Conservation (phyloP, 2,329 filamentous ascomycete genomes). For the Ramichloridium luteum region DNA sequence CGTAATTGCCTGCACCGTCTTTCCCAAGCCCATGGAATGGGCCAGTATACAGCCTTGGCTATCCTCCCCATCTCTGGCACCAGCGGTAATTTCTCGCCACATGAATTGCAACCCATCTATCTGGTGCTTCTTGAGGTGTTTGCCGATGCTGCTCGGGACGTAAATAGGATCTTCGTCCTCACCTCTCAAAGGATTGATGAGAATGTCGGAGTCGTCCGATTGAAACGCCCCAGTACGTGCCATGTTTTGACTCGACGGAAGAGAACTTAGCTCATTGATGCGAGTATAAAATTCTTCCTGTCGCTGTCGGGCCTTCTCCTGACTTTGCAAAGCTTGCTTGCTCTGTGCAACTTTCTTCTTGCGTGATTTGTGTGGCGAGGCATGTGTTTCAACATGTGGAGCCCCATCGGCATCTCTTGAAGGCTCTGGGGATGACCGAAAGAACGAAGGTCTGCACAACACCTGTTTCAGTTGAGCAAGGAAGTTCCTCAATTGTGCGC, state of each 20-base stretch:
- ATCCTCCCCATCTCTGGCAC: constrained; percentile 26
- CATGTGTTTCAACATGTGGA: background rate
- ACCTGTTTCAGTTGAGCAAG: background rate
- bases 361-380: constrained; percentile 11
- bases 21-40: constrained; percentile 85
- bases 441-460: too few relatives aligned
- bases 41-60: constrained; percentile 69
- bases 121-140: constrained; percentile 65
- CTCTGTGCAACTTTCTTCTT: constrained; percentile 11
- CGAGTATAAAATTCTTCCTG: constrained; percentile 9
- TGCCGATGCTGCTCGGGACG: constrained; percentile 51
- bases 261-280: background rate
- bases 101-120: constrained; percentile 72
- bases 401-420: too few relatives aligned
- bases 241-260: too few relatives aligned
- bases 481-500: background rate
- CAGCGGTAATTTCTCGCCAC: constrained; percentile 67
- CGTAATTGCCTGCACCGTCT: constrained; percentile 80
- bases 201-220: constrained; percentile 28
- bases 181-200: constrained; percentile 55
- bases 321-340: constrained; percentile 10
- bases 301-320: constrained; percentile 11
- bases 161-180: constrained; percentile 50
- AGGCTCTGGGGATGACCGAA: too few relatives aligned
- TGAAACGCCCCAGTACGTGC: background rate